These are phyloP conservation scores for Diaporthe citrichinensis DNA, from an alignment of 2,329 filamentous ascomycete species.

Conservation along the genomic window DNA sequence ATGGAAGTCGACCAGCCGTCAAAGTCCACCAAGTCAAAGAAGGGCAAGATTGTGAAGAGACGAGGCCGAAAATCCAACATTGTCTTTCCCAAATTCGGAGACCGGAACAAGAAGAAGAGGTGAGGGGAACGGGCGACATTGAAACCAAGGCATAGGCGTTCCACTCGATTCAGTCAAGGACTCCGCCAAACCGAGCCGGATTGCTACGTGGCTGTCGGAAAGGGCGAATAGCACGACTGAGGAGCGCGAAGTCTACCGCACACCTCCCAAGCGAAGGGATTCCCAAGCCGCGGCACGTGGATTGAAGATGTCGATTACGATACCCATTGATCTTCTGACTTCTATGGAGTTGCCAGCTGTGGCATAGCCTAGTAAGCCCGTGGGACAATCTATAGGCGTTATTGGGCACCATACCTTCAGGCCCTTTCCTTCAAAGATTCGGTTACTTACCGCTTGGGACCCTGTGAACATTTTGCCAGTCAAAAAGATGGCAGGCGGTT, in stretches of 20 bases:
- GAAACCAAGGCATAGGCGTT: background rate
- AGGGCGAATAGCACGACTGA: background rate
- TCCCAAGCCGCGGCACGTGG: background rate
- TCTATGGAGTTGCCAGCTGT: background rate
- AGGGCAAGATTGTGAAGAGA: slow-evolving; percentile 71
- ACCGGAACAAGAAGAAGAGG: slow-evolving; percentile 63
- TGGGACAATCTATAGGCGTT: slow-evolving; percentile 4
- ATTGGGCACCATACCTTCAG: background rate
- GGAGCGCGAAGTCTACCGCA: background rate
- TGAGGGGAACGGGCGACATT: slow-evolving; percentile 39
- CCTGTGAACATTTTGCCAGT: slow-evolving; percentile 12
- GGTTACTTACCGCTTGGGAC: background rate
- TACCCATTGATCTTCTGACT: background rate
- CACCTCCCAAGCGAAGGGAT: background rate
- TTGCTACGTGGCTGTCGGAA: background rate
- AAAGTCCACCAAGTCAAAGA: slow-evolving; percentile 58
- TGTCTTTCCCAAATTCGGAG: slow-evolving; percentile 72
- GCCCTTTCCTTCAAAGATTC: background rate
- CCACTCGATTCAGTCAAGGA: background rate
- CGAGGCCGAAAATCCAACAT: slow-evolving; percentile 69
- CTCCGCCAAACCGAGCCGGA: background rate
- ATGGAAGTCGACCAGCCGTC: slow-evolving; percentile 70
- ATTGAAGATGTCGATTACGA: background rate
- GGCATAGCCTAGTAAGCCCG: background rate
- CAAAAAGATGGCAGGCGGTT: slow-evolving; percentile 15